A percentile compares a stretch with the other conserved stretches of the same genome.
Evolutionary conservation across 257 asterid genomes (phyloP).

Genomic region (Handroanthus guayacan): DNA sequence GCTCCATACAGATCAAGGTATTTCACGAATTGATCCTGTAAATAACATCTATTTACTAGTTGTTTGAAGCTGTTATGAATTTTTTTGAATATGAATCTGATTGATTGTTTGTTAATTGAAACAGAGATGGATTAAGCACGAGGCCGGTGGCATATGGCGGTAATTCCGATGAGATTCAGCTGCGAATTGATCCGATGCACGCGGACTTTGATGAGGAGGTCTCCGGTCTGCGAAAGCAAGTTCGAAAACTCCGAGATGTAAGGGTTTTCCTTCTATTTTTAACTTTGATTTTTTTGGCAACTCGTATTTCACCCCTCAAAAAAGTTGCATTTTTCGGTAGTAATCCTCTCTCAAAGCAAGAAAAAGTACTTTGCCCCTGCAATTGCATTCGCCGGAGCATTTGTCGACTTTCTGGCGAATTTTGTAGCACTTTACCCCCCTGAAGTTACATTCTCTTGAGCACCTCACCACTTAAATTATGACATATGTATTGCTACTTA

Average conservation of each 20-base stretch:
- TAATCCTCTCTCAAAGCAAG: too few relatives aligned
- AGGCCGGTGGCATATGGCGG: conserved; percentile 75
- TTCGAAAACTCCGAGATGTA: conserved; percentile 78
- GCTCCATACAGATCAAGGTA: conserved; percentile 81
- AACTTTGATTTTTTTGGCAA: background rate
- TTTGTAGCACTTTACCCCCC: too few relatives aligned
- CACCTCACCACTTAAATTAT: too few relatives aligned
- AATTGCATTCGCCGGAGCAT: too few relatives aligned
- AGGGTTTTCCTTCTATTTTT: conserved; percentile 15
- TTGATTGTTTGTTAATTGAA: conserved; percentile 29
- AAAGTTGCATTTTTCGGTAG: too few relatives aligned
- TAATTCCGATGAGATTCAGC: conserved; percentile 81
- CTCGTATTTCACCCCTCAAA: background rate
- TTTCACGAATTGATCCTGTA: conserved; percentile 2
- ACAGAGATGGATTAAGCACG: conserved; percentile 84
- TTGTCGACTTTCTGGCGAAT: too few relatives aligned
- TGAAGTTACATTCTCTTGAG: too few relatives aligned
- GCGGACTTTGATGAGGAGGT: conserved; percentile 84
- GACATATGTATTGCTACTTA: background rate
- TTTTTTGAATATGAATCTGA: conserved; percentile 1
- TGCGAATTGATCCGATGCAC: conserved; percentile 87
- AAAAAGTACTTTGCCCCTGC: too few relatives aligned
- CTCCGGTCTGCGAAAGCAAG: conserved; percentile 89
- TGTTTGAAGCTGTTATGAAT: background rate
- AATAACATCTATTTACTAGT: background rate